These are phyloP conservation scores for Candida suzukii DNA, from an alignment of 805 yeast genomes.

Conservation along the genomic window DNA sequence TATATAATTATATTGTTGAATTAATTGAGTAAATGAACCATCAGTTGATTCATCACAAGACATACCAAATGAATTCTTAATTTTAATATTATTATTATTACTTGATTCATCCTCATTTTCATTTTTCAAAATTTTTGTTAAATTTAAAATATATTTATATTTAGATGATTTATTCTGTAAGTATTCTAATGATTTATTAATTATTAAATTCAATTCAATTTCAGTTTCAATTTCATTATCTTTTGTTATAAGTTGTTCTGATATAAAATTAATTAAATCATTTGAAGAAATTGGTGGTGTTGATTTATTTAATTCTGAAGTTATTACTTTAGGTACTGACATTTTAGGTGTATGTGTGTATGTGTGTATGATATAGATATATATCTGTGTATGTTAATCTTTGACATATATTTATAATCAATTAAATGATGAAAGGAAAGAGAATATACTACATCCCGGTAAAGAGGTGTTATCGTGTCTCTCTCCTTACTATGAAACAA, in stretches of 20 bases:
- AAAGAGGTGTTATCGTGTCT: too few species aligned
- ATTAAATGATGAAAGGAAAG: too few species aligned
- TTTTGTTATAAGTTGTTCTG: conserved; percentile 6
- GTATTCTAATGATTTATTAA: conserved; percentile 22
- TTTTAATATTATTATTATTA: conserved; percentile 16
- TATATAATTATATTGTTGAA: conserved; percentile 15
- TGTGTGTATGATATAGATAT: too few species aligned
- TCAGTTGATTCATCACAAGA: conserved; percentile 53
- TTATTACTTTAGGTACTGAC: not conserved
- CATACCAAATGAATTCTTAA: conserved; percentile 33
- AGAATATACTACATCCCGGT: too few species aligned
- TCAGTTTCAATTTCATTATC: conserved; percentile 7
- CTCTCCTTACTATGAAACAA: too few species aligned
- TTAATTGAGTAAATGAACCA: conserved; percentile 39
- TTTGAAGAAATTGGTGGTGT: conserved; percentile 13
- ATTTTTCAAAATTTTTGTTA: conserved; percentile 26
- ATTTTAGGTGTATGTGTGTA: too few species aligned
- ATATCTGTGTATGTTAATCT: too few species aligned
- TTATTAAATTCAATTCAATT: not conserved
- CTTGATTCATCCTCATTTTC: conserved; percentile 18
- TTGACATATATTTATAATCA: too few species aligned
- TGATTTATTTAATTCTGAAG: not conserved
- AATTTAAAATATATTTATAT: conserved; percentile 48
- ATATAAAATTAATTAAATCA: not conserved
- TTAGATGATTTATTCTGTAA: conserved; percentile 41